phyloP scores from a whole-genome alignment of 2,329 filamentous ascomycete species.

The Penicillium sp. region DNA sequence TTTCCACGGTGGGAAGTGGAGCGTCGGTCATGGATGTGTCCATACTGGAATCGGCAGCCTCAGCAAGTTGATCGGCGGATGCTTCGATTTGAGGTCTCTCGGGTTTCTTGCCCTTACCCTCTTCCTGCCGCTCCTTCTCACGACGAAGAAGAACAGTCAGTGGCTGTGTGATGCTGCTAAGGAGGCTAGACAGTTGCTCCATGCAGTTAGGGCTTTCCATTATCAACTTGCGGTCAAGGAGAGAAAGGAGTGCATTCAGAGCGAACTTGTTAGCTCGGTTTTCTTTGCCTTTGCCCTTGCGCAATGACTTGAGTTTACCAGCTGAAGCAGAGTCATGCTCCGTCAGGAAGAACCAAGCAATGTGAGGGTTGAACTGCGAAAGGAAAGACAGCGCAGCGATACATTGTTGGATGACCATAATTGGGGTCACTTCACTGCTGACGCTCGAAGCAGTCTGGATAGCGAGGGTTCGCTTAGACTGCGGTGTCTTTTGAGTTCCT shows the following conservation, averaged over 20 bases:
- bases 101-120: conserved; percentile 40
- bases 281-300: conserved; percentile 88
- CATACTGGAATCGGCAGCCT: conserved; percentile 28
- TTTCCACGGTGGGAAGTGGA: conserved; percentile 33
- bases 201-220: conserved; percentile 97
- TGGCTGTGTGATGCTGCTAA: conserved; percentile 85
- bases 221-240: conserved; percentile 90
- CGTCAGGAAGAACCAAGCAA: conserved; percentile 87
- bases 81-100: conserved; percentile 27
- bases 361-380: conserved; percentile 78
- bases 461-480: conserved; percentile 70
- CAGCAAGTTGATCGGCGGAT: conserved; percentile 26
- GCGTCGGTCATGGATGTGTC: conserved; percentile 46
- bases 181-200: conserved; percentile 83
- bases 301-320: conserved; percentile 72
- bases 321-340: conserved; percentile 82
- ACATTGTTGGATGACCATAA: conserved; percentile 95
- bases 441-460: conserved; percentile 55
- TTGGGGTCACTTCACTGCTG: conserved; percentile 84
- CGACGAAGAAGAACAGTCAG: conserved; percentile 79
- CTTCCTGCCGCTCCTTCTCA: conserved; percentile 68
- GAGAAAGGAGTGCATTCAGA: conserved; percentile 81
- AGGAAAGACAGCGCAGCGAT: conserved; percentile 81
- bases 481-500: conserved; percentile 76
- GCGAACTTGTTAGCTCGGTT: conserved; percentile 82